Conservation (phyloP, 306 rosid species). For the Inga oerstediana region DNA sequence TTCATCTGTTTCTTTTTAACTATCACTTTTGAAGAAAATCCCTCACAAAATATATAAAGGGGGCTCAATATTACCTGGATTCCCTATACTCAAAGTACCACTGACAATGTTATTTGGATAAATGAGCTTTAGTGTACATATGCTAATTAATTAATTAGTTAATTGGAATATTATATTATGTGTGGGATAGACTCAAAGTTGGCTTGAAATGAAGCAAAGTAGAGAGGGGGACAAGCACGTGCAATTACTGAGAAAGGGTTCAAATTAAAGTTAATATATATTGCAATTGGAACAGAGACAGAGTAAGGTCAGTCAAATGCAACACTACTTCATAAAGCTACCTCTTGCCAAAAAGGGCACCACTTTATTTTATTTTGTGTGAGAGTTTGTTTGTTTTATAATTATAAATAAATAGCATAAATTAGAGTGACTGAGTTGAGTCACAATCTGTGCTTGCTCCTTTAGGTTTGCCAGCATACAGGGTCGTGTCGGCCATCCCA, state of each 20-base stretch:
- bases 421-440: conserved; percentile 38
- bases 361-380: conserved; percentile 27
- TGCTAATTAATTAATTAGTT: too few relatives aligned
- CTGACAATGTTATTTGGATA: too few relatives aligned
- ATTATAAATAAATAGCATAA: too few relatives aligned
- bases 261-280: conserved; percentile 12
- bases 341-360: conserved; percentile 35
- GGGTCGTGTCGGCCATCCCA: conserved; percentile 10
- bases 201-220: background rate
- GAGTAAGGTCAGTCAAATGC: conserved; percentile 51
- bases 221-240: conserved; percentile 43
- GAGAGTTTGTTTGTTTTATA: background rate
- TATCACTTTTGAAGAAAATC: too few relatives aligned
- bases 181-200: background rate
- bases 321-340: conserved; percentile 37
- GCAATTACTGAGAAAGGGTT: conserved; percentile 52
- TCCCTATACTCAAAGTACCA: too few relatives aligned
- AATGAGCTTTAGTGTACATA: too few relatives aligned
- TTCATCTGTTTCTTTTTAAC: too few relatives aligned
- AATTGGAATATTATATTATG: too few relatives aligned
- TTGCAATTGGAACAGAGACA: conserved; percentile 36
- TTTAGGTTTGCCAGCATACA: background rate
- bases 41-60: too few relatives aligned
- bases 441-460: conserved; percentile 52
- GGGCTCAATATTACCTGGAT: too few relatives aligned